phyloP scores from a whole-genome alignment of 2,329 filamentous ascomycete genomes.

The Colletotrichum falcatum region DNA sequence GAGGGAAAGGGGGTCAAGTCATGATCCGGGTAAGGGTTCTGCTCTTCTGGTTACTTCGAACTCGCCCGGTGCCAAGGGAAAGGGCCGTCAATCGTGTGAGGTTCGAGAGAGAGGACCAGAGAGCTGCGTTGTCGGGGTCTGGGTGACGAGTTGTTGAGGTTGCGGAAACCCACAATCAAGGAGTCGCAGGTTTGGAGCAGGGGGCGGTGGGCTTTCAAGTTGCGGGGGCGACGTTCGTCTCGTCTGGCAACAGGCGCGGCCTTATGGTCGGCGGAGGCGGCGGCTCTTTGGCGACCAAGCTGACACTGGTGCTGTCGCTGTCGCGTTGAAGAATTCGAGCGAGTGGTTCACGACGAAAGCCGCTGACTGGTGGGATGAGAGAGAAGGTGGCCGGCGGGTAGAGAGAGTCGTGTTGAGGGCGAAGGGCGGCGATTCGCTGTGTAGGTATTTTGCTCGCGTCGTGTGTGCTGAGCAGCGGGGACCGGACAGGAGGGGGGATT shows the following conservation, averaged over 20 bases:
- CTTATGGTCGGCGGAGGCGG: constrained; percentile 19
- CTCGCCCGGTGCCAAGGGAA: constrained; percentile 2
- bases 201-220: constrained; percentile 21
- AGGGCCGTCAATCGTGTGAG: constrained; percentile 23
- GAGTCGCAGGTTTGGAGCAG: constrained; percentile 39
- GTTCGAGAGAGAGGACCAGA: constrained; percentile 9
- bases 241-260: constrained; percentile 22
- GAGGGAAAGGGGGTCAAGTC: constrained; percentile 37
- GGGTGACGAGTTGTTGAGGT: constrained; percentile 34
- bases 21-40: constrained; percentile 36
- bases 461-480: constrained; percentile 22
- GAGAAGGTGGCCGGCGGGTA: constrained; percentile 20
- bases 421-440: constrained; percentile 25
- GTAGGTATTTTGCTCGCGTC: constrained; percentile 30
- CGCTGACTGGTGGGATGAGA: constrained; percentile 32
- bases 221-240: constrained; percentile 36
- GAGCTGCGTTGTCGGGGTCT: constrained; percentile 15
- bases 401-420: constrained; percentile 11
- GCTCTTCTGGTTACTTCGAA: constrained; percentile 20
- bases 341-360: constrained; percentile 22
- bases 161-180: constrained; percentile 39
- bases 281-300: constrained; percentile 8
- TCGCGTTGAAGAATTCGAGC: constrained; percentile 18
- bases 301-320: not conserved
- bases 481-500: constrained; percentile 11